A percentile compares a stretch with the other conserved stretches of the same genome.
phyloP scores from a whole-genome alignment of 192 early-diverging fungal genomes.

The Linnemannia exigua region DNA sequence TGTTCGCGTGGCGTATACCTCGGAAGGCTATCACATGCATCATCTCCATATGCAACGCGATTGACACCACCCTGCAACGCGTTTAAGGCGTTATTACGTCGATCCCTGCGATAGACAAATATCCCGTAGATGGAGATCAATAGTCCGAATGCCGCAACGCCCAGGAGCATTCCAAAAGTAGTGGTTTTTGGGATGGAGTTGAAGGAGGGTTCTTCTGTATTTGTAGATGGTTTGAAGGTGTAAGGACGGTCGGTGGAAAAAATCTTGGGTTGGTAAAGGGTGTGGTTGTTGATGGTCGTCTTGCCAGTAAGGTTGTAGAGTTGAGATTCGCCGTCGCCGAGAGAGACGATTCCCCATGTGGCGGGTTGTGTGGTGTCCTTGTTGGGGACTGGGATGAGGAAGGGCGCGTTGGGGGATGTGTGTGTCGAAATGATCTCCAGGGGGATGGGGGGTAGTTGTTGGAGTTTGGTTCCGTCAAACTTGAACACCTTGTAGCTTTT shows the following conservation, averaged over 20 bases:
- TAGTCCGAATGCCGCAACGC: not conserved
- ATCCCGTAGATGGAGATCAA: not conserved
- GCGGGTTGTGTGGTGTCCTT: not conserved
- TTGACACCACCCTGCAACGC: not conserved
- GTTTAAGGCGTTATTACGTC: not conserved
- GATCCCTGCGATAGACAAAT: not conserved
- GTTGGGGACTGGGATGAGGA: not conserved
- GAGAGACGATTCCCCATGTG: not conserved
- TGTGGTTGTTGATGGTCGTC: not conserved
- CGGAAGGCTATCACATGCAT: not conserved
- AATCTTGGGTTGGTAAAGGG: not conserved
- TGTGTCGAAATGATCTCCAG: not conserved
- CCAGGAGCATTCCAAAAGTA: not conserved
- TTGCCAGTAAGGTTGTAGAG: not conserved
- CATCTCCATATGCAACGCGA: not conserved
- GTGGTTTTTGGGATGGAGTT: not conserved
- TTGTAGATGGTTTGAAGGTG: not conserved
- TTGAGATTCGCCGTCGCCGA: not conserved
- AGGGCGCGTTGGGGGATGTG: not conserved
- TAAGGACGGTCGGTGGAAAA: not conserved
- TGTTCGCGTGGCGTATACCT: not conserved
- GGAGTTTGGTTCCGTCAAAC: not conserved
- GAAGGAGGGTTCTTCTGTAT: not conserved
- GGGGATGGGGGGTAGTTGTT: not conserved
- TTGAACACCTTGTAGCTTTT: not conserved